These are phyloP conservation scores for Coemansia sp. DNA, from an alignment of 192 early-diverging fungal genomes.

Conservation along the genomic window DNA sequence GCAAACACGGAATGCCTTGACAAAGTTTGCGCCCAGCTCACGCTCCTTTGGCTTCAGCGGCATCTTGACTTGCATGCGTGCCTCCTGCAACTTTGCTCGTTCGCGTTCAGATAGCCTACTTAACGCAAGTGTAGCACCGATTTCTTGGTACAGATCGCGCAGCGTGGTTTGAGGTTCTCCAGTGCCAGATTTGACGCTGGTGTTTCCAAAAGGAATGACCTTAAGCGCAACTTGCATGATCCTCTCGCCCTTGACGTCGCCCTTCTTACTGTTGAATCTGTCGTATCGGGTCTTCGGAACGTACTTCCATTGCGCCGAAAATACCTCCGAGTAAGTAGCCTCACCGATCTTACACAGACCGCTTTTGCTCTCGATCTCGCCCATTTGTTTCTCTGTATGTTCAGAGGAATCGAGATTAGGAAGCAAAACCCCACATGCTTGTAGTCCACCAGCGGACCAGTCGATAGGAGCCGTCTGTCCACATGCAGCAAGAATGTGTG, in stretches of 20 bases:
- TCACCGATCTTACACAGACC: conserved; percentile 76
- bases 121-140: conserved; percentile 58
- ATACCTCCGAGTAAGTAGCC: conserved; percentile 86
- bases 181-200: conserved; percentile 39
- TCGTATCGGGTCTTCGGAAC: conserved; percentile 46
- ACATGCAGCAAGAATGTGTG: conserved; percentile 49
- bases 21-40: conserved; percentile 50
- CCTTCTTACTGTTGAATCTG: conserved; percentile 45
- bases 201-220: conserved; percentile 74
- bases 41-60: conserved; percentile 45
- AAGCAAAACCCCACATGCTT: conserved; percentile 45
- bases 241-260: conserved; percentile 46
- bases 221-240: conserved; percentile 72
- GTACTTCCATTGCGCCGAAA: conserved; percentile 53
- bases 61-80: conserved; percentile 42
- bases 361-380: conserved; percentile 42
- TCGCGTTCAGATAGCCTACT: conserved; percentile 54
- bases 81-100: conserved; percentile 36
- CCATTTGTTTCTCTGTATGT: conserved; percentile 28
- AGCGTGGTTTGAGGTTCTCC: conserved; percentile 55
- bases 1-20: conserved; percentile 58
- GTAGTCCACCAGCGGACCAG: conserved; percentile 44
- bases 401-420: conserved; percentile 20
- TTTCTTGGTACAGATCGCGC: conserved; percentile 64
- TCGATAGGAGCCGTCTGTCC: conserved; percentile 53